Base-by-base conservation (phyloP, 495 filamentous ascomycete species). In the Hypoxylon fuscum region DNA sequence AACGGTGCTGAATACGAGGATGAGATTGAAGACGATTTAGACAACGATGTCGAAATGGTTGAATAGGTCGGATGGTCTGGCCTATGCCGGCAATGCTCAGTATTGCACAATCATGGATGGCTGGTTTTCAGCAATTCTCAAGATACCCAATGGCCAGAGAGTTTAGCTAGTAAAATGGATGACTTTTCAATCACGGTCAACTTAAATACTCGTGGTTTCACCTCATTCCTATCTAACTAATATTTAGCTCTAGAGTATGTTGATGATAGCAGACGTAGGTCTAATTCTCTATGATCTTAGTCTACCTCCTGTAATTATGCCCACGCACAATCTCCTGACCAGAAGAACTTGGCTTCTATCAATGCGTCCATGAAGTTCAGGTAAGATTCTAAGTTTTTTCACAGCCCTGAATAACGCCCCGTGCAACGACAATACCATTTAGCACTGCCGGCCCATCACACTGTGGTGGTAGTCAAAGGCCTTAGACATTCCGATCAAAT, bases 401-500 rank as follows among this genome's bases (percentile, higher is more conserved):
- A 22, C 4, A 27, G 41, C 5, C 23, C 18, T 29, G 41, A 23
- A n/a, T 25, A 25, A 10, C 10, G n/a, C 15, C n/a, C 38, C 3
- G n/a, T 22, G 14, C 27, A 5, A 21, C 21, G 15, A 12, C 12
- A 29, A 40, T 32, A 15, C 17, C 6, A 15, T 43, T 22, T 65
- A 63, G 49, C 76, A 81, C 29, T 68, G 55, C 21, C 68, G 69
- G 10, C 71, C 74, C 54, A 78, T 56, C 11, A 72, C 54, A 48
- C 71, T 71, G 48, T 82, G 79, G 50, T 80, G 78, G 37, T 69
- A 76, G 57, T 82, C 79, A 44, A 82, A 82, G 7, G 79, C 79
- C 64, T 74, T 78, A 15, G 81, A 58, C 74, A 92, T 76, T 25
- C 88, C 89, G 43, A 80, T 76, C 40, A 91, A 68, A 68, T 93